A percentile compares a stretch with the other conserved stretches of the same genome.
Conservation (phyloP, 495 filamentous ascomycete genomes). For the Penicillium subrubescens region DNA sequence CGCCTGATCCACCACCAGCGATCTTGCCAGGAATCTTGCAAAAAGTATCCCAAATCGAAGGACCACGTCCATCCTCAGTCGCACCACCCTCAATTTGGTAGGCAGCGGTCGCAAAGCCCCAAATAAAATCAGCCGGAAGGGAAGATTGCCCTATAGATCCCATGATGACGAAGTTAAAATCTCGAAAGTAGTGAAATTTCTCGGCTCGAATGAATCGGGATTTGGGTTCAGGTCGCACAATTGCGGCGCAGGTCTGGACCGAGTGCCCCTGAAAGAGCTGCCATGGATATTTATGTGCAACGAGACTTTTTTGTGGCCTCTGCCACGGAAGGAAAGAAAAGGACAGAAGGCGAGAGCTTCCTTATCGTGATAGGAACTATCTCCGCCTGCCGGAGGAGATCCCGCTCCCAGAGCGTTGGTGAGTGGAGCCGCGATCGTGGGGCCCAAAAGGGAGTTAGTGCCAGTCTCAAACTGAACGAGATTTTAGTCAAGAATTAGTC, state of each 20-base stretch:
- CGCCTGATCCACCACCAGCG: conserved; percentile 67
- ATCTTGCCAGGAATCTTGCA: conserved; percentile 74
- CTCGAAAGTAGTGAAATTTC: background rate
- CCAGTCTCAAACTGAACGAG: background rate
- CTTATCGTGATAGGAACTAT: conserved; percentile 33
- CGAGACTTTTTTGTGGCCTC: conserved; percentile 5
- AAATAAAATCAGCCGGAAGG: conserved; percentile 74
- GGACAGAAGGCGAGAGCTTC: conserved; percentile 19
- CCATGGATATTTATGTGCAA: conserved; percentile 54
- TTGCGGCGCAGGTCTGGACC: conserved; percentile 1
- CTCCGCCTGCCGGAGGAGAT: conserved; percentile 66
- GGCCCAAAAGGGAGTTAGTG: background rate
- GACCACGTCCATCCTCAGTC: conserved; percentile 67
- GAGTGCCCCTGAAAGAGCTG: conserved; percentile 24
- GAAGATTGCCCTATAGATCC: conserved; percentile 36
- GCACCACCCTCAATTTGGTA: conserved; percentile 78
- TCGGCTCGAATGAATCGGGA: conserved; percentile 46
- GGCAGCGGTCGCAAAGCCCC: conserved; percentile 82
- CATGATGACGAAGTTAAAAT: conserved; percentile 25
- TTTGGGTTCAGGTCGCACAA: background rate
- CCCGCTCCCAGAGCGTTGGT: conserved; percentile 27
- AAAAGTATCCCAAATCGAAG: conserved; percentile 79
- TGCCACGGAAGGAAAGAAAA: background rate
- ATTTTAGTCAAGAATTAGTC: background rate
- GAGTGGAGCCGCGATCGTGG: conserved; percentile 18